Base-by-base conservation (phyloP, 768 basidiomycete species). In the Cystobasidium ongulense region DNA sequence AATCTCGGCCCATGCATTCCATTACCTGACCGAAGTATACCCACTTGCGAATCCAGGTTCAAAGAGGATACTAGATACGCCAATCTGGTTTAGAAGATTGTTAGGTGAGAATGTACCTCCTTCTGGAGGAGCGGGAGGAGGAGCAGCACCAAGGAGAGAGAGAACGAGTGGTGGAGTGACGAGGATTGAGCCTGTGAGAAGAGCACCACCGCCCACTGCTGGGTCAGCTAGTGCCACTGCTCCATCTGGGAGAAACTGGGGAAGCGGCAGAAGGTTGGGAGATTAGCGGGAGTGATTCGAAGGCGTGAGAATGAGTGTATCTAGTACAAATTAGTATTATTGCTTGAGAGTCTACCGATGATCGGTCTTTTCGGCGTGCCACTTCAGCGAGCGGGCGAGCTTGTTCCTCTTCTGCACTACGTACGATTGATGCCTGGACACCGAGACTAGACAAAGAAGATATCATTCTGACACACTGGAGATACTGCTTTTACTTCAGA, bases 1-100 rank as follows among this genome's bases (percentile, higher is more conserved):
- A 38, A 84, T 90, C 36, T 85, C 88, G 1, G 91, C 91, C 0
- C 90, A 93, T 79, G 79, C 86, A 10, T 92, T 39, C 27, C 43
- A 38, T 21, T 71, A 71, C 31, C 31, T 71, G 15, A 71, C 68
- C 5, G 68, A 71, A 59, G 68, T 71, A 1, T 71, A 71, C 31
- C 68, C 68, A 13, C 53, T 10, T 54, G 68, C 68, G 1, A 54
- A 71, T 35, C 68, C 68, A 33, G 31, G 33, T 23, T 2, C 53
- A n/a, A 71, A 17, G 11, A 10, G 68, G 18, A 33, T 39, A 29
- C 43, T 71, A 21, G 50, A 36, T 38, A 71, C 68, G 18, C 68
- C 68, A 10, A 36, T 15, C 4, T 71, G 68, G 68, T 71, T 39
- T 31, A 59, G 29, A 21, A 31, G 25, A 21, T 33, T 57, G 18